Conservation (phyloP, 257 asterid species). For the Przewalskia tangutica region DNA sequence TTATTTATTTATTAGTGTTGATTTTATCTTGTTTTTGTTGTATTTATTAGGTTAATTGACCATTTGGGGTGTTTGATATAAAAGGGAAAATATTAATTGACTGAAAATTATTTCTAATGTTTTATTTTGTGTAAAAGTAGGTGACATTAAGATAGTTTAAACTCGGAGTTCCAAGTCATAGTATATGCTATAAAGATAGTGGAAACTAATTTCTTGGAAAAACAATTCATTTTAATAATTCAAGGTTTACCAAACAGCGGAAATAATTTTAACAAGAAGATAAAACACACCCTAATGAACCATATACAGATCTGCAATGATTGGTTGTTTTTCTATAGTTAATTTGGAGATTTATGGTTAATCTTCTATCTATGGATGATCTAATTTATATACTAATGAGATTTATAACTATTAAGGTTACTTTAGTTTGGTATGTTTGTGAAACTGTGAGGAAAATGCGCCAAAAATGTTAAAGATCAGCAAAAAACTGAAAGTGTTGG, state of each 20-base stretch:
- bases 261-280: not conserved
- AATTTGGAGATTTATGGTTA: not conserved
- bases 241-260: not conserved
- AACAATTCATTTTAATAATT: not conserved
- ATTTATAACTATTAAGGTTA: not conserved
- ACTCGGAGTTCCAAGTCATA: not conserved
- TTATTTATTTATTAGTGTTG: not conserved
- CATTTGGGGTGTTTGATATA: not conserved
- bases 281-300: not conserved
- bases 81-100: not conserved
- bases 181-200: not conserved
- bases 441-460: not conserved
- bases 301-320: not conserved
- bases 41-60: not conserved
- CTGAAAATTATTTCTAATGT: not conserved
- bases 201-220: not conserved
- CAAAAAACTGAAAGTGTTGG: not conserved
- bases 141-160: not conserved
- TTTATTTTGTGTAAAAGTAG: not conserved
- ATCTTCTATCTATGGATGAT: not conserved
- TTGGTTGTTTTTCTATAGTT: not conserved
- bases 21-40: not conserved
- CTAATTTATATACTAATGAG: not conserved
- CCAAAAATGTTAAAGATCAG: not conserved
- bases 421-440: not conserved